phyloP scores from a whole-genome alignment of 257 asterid genomes.

The Plantago major region DNA sequence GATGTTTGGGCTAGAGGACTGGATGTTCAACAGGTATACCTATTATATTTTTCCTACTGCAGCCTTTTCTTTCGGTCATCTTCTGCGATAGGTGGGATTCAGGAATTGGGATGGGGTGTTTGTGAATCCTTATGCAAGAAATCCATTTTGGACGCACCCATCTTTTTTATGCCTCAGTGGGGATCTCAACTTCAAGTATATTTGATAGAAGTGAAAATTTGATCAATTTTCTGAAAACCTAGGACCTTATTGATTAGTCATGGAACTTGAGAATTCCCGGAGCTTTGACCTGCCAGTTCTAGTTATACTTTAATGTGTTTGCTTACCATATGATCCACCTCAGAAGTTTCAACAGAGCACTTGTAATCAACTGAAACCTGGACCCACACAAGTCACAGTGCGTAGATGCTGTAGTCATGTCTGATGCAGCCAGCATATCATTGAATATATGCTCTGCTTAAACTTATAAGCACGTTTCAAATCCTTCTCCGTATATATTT shows the following conservation, averaged over 20 bases:
- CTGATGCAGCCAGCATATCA: too few species aligned
- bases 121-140: background rate
- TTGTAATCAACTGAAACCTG: too few species aligned
- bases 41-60: background rate
- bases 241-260: background rate
- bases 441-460: too few species aligned
- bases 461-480: too few species aligned
- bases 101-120: background rate
- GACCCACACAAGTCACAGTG: too few species aligned
- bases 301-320: too few species aligned
- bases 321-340: too few species aligned
- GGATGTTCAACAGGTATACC: conserved; percentile 92
- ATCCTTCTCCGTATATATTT: background rate
- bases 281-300: background rate
- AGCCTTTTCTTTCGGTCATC: background rate
- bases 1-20: conserved; percentile 99
- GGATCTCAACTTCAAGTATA: background rate
- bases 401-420: too few species aligned
- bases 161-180: background rate
- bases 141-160: background rate
- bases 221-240: background rate
- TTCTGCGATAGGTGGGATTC: background rate
- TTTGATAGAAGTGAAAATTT: background rate
- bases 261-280: background rate
- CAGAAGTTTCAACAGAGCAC: too few species aligned